Percentiles rank a stretch among this genome's conserved stretches.
Evolutionary conservation across 2,329 filamentous ascomycete genomes (phyloP).

Genomic region (Ophiognomonia clavigignenti-juglandacearum): DNA sequence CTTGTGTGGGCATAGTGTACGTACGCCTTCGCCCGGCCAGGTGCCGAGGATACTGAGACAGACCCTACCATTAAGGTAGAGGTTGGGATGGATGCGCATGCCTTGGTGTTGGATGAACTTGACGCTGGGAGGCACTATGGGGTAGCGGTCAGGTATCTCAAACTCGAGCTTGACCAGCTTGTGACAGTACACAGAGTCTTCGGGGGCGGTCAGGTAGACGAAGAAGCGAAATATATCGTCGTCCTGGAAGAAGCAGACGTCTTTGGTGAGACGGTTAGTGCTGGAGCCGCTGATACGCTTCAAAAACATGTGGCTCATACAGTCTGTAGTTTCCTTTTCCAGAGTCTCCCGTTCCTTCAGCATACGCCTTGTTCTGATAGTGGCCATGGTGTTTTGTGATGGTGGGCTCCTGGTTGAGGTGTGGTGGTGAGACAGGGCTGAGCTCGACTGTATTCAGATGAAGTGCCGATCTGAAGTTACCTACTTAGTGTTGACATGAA

Average conservation of each 20-base stretch:
- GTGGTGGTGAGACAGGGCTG: too few species aligned
- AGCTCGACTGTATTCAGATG: too few species aligned
- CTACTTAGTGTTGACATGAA: too few species aligned
- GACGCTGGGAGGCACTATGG: conserved; percentile 16
- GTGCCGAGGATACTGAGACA: conserved; percentile 17
- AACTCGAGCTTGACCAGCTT: conserved; percentile 18
- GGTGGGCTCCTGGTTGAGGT: too few species aligned
- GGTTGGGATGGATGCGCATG: conserved; percentile 17
- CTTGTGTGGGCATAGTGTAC: too few species aligned
- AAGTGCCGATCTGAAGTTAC: too few species aligned
- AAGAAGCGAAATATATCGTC: conserved; percentile 15
- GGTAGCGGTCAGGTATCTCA: conserved; percentile 14
- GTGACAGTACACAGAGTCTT: conserved; percentile 16
- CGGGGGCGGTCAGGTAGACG: conserved; percentile 15
- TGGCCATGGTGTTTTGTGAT: too few species aligned
- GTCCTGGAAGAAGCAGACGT: conserved; percentile 12
- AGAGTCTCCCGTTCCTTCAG: not conserved
- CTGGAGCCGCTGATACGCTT: too few species aligned
- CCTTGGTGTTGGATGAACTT: conserved; percentile 15
- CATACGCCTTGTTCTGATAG: not conserved
- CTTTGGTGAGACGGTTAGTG: not conserved
- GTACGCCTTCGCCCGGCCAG: conserved; percentile 13
- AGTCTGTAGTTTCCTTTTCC: not conserved
- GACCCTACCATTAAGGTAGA: conserved; percentile 17
- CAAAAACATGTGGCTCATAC: too few species aligned